These are phyloP conservation scores for Melampsora americana DNA, from an alignment of 1,284 basidiomycete genomes.

Conservation along the genomic window DNA sequence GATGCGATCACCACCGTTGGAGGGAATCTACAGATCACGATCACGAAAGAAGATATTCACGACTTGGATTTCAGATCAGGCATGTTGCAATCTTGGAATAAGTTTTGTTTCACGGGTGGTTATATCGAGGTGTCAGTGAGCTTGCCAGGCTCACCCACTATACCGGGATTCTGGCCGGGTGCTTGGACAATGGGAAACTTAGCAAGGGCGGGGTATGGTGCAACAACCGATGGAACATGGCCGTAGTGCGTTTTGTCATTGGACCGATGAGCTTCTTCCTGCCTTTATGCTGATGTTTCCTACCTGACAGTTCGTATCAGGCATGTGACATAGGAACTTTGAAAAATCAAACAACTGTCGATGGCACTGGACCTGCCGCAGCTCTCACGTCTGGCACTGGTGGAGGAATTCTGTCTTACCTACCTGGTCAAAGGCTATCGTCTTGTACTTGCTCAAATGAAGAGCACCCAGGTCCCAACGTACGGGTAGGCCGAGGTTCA, in stretches of 20 bases:
- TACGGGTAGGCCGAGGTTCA: constrained; percentile 60
- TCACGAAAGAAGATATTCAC: constrained; percentile 65
- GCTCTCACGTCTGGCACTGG: constrained; percentile 19
- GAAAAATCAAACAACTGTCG: constrained; percentile 59
- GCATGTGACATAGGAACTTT: constrained; percentile 60
- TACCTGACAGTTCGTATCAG: constrained; percentile 54
- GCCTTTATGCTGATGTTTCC: background rate
- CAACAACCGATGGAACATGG: constrained; percentile 58
- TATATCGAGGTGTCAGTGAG: constrained; percentile 62
- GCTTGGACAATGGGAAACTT: constrained; percentile 58
- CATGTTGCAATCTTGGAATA: constrained; percentile 70
- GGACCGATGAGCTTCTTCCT: background rate
- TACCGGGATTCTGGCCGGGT: constrained; percentile 68
- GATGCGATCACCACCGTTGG: constrained; percentile 70
- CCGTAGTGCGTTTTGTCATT: constrained; percentile 54
- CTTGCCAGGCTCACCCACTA: constrained; percentile 68
- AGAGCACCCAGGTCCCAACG: constrained; percentile 65
- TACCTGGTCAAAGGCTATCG: constrained; percentile 60
- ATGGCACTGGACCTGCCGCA: constrained; percentile 45
- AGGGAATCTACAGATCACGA: constrained; percentile 75
- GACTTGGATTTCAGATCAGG: constrained; percentile 67
- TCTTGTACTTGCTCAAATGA: constrained; percentile 60
- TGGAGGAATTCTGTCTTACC: constrained; percentile 47
- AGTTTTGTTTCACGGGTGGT: constrained; percentile 90
- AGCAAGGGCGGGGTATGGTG: constrained; percentile 58